Conservation (phyloP, 352 stramenopile genomes). For the Phytophthora pini region DNA sequence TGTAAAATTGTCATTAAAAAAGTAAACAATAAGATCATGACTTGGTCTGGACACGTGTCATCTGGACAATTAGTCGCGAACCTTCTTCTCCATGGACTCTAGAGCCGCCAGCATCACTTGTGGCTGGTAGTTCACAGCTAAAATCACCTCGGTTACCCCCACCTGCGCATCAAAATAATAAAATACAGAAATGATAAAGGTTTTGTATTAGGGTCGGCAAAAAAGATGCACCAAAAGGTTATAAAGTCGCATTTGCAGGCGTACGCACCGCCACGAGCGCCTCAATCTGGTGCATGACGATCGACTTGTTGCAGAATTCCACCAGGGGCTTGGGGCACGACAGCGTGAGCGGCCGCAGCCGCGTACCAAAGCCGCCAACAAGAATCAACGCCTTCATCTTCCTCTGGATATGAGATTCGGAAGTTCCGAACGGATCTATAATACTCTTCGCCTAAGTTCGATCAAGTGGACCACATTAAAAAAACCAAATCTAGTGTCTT, state of each 20-base stretch:
- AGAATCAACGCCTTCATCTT: conserved; percentile 93
- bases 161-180: conserved; percentile 46
- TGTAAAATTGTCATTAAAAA: conserved; percentile 27
- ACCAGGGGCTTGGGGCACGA: conserved; percentile 91
- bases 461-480: no score
- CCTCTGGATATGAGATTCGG: neutral
- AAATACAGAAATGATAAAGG: conserved; percentile 3
- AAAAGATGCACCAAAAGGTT: no score
- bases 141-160: conserved; percentile 89
- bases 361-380: conserved; percentile 90
- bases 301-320: conserved; percentile 93
- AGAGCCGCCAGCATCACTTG: conserved; percentile 89
- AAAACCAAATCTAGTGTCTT: no score
- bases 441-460: no score
- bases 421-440: conserved; percentile 3
- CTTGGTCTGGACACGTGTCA: conserved; percentile 5
- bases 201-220: neutral
- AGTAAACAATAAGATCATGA: conserved; percentile 3
- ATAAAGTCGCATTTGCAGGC: neutral
- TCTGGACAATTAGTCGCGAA: conserved; percentile 13
- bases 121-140: conserved; percentile 92
- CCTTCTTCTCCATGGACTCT: conserved; percentile 82
- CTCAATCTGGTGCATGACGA: conserved; percentile 91
- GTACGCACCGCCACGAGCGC: conserved; percentile 74
- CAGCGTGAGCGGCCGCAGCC: conserved; percentile 89